phyloP scores from a whole-genome alignment of 176 grass and related monocot genomes.

The Carex scoparia region DNA sequence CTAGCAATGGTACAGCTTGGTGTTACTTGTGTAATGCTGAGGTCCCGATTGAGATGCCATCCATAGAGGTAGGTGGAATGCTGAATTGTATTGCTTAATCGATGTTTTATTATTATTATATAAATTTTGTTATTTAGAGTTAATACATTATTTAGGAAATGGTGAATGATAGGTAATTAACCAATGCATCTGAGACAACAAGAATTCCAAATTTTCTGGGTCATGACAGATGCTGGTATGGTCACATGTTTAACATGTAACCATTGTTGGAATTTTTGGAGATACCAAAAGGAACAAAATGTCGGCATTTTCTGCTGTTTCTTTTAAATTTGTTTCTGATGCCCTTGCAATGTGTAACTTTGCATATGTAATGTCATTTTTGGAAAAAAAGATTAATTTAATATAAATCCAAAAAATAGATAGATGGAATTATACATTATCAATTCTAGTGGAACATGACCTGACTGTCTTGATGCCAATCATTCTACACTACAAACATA shows the following conservation, averaged over 20 bases:
- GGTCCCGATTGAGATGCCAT: slow-evolving; percentile 56
- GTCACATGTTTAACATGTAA: background rate
- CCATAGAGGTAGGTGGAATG: slow-evolving; percentile 23
- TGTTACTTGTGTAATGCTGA: slow-evolving; percentile 67
- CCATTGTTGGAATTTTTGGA: background rate
- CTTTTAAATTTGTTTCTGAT: background rate
- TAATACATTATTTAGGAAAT: background rate
- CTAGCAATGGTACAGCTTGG: slow-evolving; percentile 43
- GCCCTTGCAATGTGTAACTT: background rate
- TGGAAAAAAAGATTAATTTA: background rate
- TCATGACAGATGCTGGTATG: slow-evolving; percentile 9
- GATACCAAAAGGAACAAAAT: background rate
- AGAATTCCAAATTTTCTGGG: background rate
- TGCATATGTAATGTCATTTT: background rate
- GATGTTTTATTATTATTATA: background rate
- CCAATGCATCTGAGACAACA: background rate
- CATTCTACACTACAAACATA: background rate
- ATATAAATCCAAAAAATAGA: background rate
- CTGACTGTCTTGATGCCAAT: background rate
- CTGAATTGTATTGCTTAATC: background rate
- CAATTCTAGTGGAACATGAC: background rate
- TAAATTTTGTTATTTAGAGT: background rate
- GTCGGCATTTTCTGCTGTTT: background rate
- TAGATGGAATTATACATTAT: background rate
- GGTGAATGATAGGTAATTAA: background rate